Conservation (phyloP, 2,329 filamentous ascomycete genomes). For the Colletotrichum chrysophilum region DNA sequence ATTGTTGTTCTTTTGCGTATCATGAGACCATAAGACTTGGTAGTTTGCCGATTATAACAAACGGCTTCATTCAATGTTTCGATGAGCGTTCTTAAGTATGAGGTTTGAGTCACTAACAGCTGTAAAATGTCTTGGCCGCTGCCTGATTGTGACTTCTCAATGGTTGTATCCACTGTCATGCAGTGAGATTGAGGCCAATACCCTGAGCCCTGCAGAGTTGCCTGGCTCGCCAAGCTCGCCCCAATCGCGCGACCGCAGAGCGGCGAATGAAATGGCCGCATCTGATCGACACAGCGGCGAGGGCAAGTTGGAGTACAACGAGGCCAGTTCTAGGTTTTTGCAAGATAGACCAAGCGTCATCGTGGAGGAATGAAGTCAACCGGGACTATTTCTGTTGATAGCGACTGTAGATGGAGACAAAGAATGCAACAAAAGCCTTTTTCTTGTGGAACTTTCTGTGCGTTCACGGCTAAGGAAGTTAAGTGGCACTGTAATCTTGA, state of each 20-base stretch:
- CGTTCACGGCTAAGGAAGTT: neutral
- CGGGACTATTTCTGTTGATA: no score
- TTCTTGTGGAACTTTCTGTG: neutral
- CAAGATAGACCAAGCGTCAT: neutral
- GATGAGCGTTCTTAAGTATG: neutral
- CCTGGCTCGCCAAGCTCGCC: neutral
- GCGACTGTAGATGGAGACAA: no score
- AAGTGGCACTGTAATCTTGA: no score
- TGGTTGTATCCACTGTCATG: neutral
- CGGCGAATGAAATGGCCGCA: no score
- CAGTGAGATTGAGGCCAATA: neutral
- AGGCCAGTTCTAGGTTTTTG: no score
- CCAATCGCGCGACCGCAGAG: neutral
- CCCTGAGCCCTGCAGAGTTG: neutral
- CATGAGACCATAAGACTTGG: fast-evolving
- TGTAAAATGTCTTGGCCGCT: neutral
- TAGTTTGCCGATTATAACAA: fast-evolving
- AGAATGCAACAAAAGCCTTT: no score
- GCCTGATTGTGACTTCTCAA: neutral
- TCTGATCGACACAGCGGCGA: no score
- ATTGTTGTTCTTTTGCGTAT: neutral
- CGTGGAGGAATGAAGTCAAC: neutral
- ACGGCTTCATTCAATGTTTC: neutral
- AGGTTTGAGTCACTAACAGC: neutral
- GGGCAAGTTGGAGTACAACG: no score